Evolutionary conservation across 148 eudicot genomes (phyloP).

Genomic region (Polygonum maritimum): DNA sequence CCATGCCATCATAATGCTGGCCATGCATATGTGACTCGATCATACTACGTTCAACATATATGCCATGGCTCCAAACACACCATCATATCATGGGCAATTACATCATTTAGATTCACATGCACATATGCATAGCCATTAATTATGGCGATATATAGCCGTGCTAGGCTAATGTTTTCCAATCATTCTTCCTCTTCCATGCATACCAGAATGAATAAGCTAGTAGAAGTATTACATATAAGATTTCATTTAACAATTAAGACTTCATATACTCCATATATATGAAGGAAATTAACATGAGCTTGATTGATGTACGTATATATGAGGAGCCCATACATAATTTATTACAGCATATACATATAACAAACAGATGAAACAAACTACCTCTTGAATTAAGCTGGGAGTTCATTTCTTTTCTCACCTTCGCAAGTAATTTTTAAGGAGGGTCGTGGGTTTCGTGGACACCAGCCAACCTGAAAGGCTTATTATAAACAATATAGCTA

Average conservation of each 20-base stretch:
- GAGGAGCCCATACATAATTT: background rate
- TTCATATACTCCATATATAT: too few species aligned
- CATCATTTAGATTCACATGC: background rate
- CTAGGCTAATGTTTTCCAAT: background rate
- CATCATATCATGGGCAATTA: too few species aligned
- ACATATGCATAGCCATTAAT: background rate
- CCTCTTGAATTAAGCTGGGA: background rate
- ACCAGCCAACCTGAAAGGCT: constrained; percentile 6
- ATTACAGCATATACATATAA: background rate
- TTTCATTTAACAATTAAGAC: background rate
- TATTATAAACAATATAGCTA: background rate
- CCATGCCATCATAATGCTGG: too few species aligned
- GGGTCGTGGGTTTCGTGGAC: background rate
- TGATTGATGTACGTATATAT: background rate
- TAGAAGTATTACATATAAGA: background rate
- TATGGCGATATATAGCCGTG: background rate
- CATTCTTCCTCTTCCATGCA: background rate
- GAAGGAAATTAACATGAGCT: background rate
- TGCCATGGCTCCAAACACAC: too few species aligned
- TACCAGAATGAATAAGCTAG: background rate
- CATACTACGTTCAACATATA: too few species aligned
- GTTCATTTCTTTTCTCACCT: background rate
- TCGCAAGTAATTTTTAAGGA: background rate
- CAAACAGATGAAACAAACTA: background rate
- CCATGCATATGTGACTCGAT: too few species aligned